Base-by-base conservation (phyloP, 2,329 filamentous ascomycete genomes). In the Aspergillus texensis region DNA sequence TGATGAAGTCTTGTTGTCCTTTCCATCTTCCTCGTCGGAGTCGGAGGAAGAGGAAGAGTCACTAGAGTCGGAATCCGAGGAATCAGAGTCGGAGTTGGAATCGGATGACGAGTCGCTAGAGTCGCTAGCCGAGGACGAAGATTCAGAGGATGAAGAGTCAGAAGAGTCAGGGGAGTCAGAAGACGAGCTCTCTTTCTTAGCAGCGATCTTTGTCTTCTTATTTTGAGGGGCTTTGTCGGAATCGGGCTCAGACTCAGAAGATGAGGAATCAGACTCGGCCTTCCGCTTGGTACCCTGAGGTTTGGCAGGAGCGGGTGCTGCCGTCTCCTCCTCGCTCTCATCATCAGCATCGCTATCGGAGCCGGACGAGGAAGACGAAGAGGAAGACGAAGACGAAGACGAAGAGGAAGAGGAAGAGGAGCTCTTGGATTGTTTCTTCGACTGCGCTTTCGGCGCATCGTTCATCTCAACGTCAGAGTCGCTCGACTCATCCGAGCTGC, bases 271-370 rank as follows among this genome's bases (percentile, higher is more conserved):
- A 11, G 78, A 76, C 57, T 78, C 77, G 9, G 85, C 85, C 79
- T 90, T 89, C 62, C 87, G 84, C 78, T 90, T 89, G 63, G 85
- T 72, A 2, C 78, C 78, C 34, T 84, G 84, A 10, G 70, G 57
- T 52, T 76, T 72, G 24, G 72, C 63, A 21, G 74, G 65, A 39
- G 72, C 70, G 21, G 82, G 81, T 5, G 68, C 59, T 28, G 69
- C 64, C 11, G 82, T 80, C 75, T 87, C 86, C 43, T 86, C 82
- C 72, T 84, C 81, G 41, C 81, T 78, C 67, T 85, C 82, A 62
- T 83, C 82, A 62, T 84, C 82, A 9, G 82, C 79, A 67, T 85
- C 83, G 65, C 82, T 84, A 62, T 84, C 82, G 24, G 82, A 80
- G 60, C 69, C 74, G 19, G 71, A 74, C 32, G 72, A 74, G 6